Evolutionary conservation across 805 yeast species (phyloP).

Genomic region (Metschnikowia matae): DNA sequence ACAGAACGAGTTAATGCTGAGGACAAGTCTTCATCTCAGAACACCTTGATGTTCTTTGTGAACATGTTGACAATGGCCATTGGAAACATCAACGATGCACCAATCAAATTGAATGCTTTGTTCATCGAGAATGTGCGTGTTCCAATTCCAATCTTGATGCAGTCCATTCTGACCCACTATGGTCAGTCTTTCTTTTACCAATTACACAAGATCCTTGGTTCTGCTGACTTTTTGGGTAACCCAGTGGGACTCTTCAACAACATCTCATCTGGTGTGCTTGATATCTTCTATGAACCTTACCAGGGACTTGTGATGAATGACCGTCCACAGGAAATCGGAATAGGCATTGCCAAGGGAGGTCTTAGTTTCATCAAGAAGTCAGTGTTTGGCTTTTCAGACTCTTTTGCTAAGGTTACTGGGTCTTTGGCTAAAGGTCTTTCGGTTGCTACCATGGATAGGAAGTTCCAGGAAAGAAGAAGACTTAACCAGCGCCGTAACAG

Average conservation of each 20-base stretch:
- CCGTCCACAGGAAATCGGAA: constrained; percentile 92
- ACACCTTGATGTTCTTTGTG: constrained; percentile 68
- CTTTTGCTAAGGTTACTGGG: constrained; percentile 88
- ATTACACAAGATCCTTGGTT: constrained; percentile 86
- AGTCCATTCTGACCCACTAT: constrained; percentile 77
- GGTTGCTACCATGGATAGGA: constrained; percentile 80
- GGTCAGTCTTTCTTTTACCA: constrained; percentile 90
- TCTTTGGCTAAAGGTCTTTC: constrained; percentile 92
- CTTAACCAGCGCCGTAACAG: constrained; percentile 69
- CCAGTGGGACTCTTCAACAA: constrained; percentile 96
- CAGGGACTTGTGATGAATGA: constrained; percentile 93
- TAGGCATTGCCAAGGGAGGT: constrained; percentile 95
- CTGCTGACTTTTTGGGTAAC: constrained; percentile 94
- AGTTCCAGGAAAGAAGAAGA: constrained; percentile 79
- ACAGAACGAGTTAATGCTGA: constrained; percentile 73
- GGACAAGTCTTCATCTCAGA: constrained; percentile 58
- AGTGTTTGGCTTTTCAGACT: constrained; percentile 91
- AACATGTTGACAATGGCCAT: constrained; percentile 93
- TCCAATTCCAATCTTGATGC: constrained; percentile 68
- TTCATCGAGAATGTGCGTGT: constrained; percentile 86
- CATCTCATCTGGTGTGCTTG: constrained; percentile 91
- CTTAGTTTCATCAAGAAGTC: constrained; percentile 90
- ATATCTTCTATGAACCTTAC: constrained; percentile 94
- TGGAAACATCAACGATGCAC: constrained; percentile 96
- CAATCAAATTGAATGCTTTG: constrained; percentile 81